Conservation (phyloP, 2,329 filamentous ascomycete species). For the Microcera coccophila region DNA sequence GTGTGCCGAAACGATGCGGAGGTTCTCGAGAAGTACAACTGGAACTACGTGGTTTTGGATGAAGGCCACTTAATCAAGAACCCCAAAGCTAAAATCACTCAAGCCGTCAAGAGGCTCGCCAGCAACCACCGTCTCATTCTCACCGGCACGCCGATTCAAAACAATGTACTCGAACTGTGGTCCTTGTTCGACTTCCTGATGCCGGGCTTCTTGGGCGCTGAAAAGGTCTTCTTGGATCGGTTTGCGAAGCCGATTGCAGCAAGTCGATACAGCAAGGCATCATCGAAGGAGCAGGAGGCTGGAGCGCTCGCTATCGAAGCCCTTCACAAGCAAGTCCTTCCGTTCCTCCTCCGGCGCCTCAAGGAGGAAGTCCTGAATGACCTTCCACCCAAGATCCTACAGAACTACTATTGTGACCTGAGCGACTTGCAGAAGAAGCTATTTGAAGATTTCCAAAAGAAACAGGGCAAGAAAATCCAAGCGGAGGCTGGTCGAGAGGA, state of each 20-base stretch:
- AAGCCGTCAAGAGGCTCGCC: conserved; percentile 81
- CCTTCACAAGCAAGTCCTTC: conserved; percentile 96
- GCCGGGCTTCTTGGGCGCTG: conserved; percentile 93
- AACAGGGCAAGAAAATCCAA: conserved; percentile 82
- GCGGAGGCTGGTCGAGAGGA: conserved; percentile 80
- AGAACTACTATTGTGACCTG: conserved; percentile 98
- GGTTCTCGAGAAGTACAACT: conserved; percentile 73
- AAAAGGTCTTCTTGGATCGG: conserved; percentile 90
- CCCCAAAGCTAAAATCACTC: conserved; percentile 90
- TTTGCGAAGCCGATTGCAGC: conserved; percentile 95
- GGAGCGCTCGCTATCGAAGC: conserved; percentile 95
- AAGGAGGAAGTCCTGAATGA: conserved; percentile 98
- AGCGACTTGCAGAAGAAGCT: conserved; percentile 92
- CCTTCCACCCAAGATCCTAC: conserved; percentile 93
- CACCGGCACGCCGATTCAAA: conserved; percentile 95
- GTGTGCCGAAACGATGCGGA: conserved; percentile 96
- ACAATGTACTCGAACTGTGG: conserved; percentile 96
- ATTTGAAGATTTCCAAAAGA: conserved; percentile 94
- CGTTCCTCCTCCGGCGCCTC: conserved; percentile 89
- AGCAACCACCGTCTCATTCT: conserved; percentile 96
- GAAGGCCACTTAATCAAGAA: conserved; percentile 99
- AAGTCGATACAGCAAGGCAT: conserved; percentile 92
- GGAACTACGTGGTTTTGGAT: conserved; percentile 97
- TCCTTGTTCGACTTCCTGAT: conserved; percentile 98
- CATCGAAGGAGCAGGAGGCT: conserved; percentile 96